Base-by-base conservation (phyloP, 345 rosid genomes). In the Sisymbrium irio region DNA sequence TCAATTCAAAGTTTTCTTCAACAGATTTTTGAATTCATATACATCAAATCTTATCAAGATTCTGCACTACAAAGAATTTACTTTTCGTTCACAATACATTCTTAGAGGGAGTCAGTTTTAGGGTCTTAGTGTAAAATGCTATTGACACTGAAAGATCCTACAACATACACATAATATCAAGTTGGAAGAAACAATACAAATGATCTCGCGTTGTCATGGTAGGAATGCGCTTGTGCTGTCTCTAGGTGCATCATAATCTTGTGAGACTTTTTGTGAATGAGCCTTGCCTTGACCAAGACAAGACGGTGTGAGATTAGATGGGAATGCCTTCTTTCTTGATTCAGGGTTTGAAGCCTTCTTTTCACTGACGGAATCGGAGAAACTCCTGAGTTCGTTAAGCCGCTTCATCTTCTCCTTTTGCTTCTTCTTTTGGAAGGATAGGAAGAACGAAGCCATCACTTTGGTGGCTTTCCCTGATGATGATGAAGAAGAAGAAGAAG, bases 381-480 rank as follows among this genome's bases (percentile, higher is more conserved):
- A 76, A 55, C 79, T 69, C 60, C 53, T 55, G 65, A 54, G 75
- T n/a, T 76, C 71, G 60, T 62, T 76, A 56, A 69, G 79, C 35
- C 66, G 79, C 39, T 76, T 76, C 67, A 70, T 70, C 66, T 76
- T 76, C 65, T 76, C 75, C 36, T 69, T 69, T 35, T 76, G 75
- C 53, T 69, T 69, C 60, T 70, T 63, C 61, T 76, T 76, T 18
- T 69, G 75, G 65, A 76, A 76, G 6, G 71, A 28, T 5, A 69
- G 53, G 71, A 76, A 76, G 75, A 76, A 76, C 3, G 75, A 45
- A 36, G 79, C 49, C 15, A 76, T 3, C 35, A 55, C 75, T 37
- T 35, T 69, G 35, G 41, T 44, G 59, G 11, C 19, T 76, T 18
- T 76, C 63, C 69, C 67, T 5, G 77, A 74, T 20, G 73, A 50